Evolutionary conservation across 176 grass and related monocot species (phyloP), one percentile per base, ranked within the genome.

Genomic region (Oryza glumipatula): DNA sequence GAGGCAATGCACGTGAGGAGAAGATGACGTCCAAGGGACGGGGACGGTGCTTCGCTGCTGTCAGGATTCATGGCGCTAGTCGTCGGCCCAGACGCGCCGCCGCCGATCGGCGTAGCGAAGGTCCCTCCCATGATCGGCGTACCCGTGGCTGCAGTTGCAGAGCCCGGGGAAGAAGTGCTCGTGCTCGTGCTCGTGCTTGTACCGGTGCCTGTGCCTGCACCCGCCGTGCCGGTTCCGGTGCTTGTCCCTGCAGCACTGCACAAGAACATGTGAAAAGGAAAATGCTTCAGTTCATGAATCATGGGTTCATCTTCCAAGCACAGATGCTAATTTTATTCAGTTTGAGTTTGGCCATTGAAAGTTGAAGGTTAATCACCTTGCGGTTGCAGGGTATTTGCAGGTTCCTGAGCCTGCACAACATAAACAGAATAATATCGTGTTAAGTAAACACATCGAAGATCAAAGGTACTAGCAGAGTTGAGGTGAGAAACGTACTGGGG

Each of bases 341-440:
- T 54, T 56, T 56, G 6, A 54, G 16, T 54, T 56, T 56, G 6
- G 52, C 52, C 6, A 7, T 7, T 56, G 52, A 21, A 21, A 19
- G 32, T 5, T 69, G 67, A 36, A 38, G 44, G 19, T 71, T 79
- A 63, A 23, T 63, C 58, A 93, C 91, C 84, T 91, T 9, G 89
- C 39, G 5, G 75, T 73, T 22, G 89, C 86, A 46, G 92, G 92
- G 65, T 91, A 94, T 74, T 84, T 91, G 86, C 92, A 94, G 1
- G 88, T 44, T 45, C 88, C 88, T 0, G 84, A 76, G 39, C 79
- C 73, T 93, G 67, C 73, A 32, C 73, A 32, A 6, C 10, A 3
- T 32, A 60, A 71, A 36, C 35, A 36, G 35, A 36, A 36, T 36
- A 36, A 36, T 28, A 28, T 28, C 35, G 35, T 4, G 35, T 36